Conservation (phyloP, 2,329 filamentous ascomycete species). For the Aspergillus carbonarius region DNA sequence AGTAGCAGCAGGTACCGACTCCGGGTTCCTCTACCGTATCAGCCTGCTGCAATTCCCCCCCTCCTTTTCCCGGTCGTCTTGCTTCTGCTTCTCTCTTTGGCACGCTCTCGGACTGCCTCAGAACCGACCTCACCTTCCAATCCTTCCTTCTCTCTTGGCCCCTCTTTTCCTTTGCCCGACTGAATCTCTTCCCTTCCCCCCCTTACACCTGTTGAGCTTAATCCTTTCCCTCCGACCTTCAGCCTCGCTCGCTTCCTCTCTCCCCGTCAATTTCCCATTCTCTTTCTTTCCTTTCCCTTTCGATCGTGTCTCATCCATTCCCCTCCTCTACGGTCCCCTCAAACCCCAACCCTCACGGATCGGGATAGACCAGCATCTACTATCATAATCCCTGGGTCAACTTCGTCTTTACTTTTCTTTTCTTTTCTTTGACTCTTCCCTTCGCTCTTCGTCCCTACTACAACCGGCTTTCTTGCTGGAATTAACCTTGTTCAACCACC, state of each 20-base stretch:
- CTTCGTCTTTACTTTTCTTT: neutral
- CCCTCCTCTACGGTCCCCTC: neutral
- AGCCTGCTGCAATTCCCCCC: neutral
- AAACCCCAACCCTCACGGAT: neutral
- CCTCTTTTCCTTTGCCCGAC: slow-evolving; percentile 5
- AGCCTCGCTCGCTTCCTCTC: slow-evolving; percentile 7
- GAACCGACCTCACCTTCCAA: neutral
- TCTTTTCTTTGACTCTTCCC: neutral
- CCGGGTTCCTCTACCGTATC: neutral
- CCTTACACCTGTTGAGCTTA: slow-evolving; percentile 13
- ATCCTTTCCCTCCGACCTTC: slow-evolving; percentile 10
- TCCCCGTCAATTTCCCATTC: neutral
- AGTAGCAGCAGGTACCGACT: neutral
- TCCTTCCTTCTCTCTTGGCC: neutral
- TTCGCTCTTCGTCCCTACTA: neutral
- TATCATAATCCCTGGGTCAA: neutral
- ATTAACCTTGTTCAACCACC: slow-evolving; percentile 1
- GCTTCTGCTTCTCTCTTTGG: neutral
- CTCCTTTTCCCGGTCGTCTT: neutral
- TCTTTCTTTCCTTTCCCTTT: slow-evolving; percentile 6
- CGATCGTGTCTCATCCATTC: neutral
- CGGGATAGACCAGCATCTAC: slow-evolving; percentile 4
- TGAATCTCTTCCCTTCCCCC: slow-evolving; percentile 1
- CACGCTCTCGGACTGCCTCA: neutral
- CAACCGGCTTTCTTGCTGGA: neutral